Base-by-base conservation (phyloP, 1,284 basidiomycete species). In the Irpex sp. region DNA sequence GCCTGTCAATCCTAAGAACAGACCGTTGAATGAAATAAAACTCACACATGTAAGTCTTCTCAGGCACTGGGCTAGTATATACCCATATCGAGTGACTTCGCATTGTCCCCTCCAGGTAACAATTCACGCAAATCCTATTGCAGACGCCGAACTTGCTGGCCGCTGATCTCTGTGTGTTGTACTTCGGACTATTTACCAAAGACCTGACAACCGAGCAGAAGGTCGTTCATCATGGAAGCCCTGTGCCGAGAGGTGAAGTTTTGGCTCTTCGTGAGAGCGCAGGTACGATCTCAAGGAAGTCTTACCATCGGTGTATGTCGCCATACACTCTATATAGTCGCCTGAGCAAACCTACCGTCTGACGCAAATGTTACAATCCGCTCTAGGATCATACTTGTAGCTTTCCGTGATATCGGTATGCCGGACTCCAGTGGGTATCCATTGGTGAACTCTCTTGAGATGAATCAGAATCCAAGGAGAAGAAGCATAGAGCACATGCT, bases 81-180 rank as follows among this genome's bases (percentile, higher is more conserved):
- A 26, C 4, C 26, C 26, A 3, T 4, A 26, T 26, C 4, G 4
- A 26, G 26, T 4, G 26, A 26, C 26, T 26, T 26, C 26, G 26
- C 26, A 26, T 26, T 26, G 26, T 26, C 26, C 26, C 26, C 26
- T 40, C 34, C 74, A 96, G 92, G 80, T 97, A 47, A 96, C 93
- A 8, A 92, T 98, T 38, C 97, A 99, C 74, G 92, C 96, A 38
- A 99, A 99, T 76, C 97, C 97, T 7, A 86, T 96, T 64, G 94
- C 94, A 31, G 89, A 94, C 70, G 85, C 87, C 8, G 74, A 79
- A 64, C 74, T 91, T 21, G 70, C 62, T 0, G 69, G 66, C n/a
- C 69, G 71, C 47, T 73, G 61, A 68, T 37, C 49, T 8, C 7
- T 38, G 55, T 26, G 55, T 21, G 26, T 21, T 57, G 26, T 44